Evolutionary conservation across 805 yeast species (phyloP).

Genomic region (Candida wancherniae): DNA sequence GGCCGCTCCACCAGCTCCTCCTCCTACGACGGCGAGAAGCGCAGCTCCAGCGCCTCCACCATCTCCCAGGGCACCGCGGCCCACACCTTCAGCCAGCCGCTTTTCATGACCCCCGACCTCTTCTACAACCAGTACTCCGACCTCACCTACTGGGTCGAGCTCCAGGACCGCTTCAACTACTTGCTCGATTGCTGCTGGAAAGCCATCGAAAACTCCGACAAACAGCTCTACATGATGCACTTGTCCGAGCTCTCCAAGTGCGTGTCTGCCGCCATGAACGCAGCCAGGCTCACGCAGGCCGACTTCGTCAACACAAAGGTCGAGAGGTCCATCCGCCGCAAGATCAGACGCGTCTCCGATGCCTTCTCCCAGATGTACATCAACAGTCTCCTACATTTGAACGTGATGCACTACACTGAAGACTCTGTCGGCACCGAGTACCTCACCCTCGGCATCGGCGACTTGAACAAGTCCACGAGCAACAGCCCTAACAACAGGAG

Average conservation of each 20-base stretch:
- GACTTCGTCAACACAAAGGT: conserved; percentile 46
- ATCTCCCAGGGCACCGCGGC: conserved; percentile 25
- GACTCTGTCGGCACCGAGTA: conserved; percentile 22
- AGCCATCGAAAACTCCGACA: conserved; percentile 47
- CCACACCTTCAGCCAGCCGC: conserved; percentile 40
- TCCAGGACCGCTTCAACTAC: conserved; percentile 44
- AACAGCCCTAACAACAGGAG: conserved; percentile 12
- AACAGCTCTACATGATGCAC: conserved; percentile 49
- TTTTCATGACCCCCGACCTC: conserved; percentile 34
- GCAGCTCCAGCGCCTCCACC: conserved; percentile 36
- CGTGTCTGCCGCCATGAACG: conserved; percentile 49
- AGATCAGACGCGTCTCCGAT: conserved; percentile 48
- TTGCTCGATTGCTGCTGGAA: conserved; percentile 46
- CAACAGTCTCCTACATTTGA: conserved; percentile 58
- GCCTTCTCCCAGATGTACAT: conserved; percentile 60
- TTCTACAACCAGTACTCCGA: conserved; percentile 62
- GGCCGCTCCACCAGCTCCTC: conserved; percentile 7
- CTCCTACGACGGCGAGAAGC: conserved; percentile 28
- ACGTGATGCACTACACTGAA: conserved; percentile 33
- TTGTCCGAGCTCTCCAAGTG: conserved; percentile 50
- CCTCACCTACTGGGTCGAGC: conserved; percentile 54
- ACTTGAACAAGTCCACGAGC: conserved; percentile 19
- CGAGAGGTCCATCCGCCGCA: conserved; percentile 43
- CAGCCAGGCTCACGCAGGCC: conserved; percentile 49
- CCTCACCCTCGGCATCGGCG: conserved; percentile 27